phyloP scores from a whole-genome alignment of 371 early-diverging fungal species.

The Blastocladiella emersonii region DNA sequence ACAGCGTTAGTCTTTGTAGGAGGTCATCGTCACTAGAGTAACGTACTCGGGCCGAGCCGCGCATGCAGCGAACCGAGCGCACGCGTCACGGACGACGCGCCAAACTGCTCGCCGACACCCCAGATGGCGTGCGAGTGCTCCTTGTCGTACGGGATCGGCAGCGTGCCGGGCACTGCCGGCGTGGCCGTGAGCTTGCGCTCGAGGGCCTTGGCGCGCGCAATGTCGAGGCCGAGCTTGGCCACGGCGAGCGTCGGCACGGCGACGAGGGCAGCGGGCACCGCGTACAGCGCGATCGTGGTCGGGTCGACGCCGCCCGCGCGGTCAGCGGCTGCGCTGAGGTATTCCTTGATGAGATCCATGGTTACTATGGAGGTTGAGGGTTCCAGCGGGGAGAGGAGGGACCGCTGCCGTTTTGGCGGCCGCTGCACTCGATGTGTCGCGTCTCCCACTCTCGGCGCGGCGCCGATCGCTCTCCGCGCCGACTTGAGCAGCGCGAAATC shows the following conservation, averaged over 20 bases:
- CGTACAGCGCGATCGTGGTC: too few species aligned
- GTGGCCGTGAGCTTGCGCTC: background rate
- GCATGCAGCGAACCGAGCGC: background rate
- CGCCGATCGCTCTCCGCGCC: too few species aligned
- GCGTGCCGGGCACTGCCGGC: background rate
- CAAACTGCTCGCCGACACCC: background rate
- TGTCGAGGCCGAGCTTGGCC: background rate
- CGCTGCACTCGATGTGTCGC: too few species aligned
- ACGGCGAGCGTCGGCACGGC: background rate
- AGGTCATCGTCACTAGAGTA: background rate
- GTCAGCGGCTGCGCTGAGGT: too few species aligned
- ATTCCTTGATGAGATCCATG: too few species aligned
- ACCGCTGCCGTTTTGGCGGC: too few species aligned
- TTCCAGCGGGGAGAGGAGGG: too few species aligned
- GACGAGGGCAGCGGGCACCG: background rate
- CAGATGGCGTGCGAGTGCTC: background rate
- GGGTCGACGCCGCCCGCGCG: too few species aligned
- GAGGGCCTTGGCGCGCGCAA: background rate
- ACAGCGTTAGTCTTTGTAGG: too few species aligned
- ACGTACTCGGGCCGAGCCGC: background rate
- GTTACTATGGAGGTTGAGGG: too few species aligned
- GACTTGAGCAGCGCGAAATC: too few species aligned
- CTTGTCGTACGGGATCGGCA: background rate
- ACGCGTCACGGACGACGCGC: background rate
- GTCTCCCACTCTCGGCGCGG: too few species aligned